A percentile compares a stretch with the other conserved stretches of the same genome.
Conservation (phyloP, 2,329 filamentous ascomycete species). For the Aspergillus flavus region DNA sequence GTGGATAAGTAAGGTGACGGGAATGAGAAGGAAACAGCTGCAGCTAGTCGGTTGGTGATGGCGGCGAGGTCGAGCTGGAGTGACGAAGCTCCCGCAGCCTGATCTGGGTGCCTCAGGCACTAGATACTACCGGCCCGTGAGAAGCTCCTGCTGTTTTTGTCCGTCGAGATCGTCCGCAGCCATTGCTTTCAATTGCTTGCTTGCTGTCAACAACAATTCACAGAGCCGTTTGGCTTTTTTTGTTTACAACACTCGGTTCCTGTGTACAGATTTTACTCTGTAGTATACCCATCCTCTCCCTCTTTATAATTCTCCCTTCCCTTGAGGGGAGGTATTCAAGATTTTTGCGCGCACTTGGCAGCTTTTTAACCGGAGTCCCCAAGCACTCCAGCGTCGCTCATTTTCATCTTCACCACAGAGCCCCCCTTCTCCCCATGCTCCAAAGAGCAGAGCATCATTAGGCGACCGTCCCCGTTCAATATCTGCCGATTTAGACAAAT, state of each 20-base stretch:
- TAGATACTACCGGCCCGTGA: slow-evolving; percentile 17
- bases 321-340: slow-evolving; percentile 36
- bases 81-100: slow-evolving; percentile 49
- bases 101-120: slow-evolving; percentile 27
- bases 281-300: slow-evolving; percentile 9
- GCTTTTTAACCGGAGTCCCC: slow-evolving; percentile 47
- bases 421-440: slow-evolving; percentile 43
- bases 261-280: slow-evolving; percentile 6
- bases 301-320: slow-evolving; percentile 22
- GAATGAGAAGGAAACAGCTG: slow-evolving; percentile 1
- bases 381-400: slow-evolving; percentile 47
- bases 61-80: slow-evolving; percentile 33
- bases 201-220: not conserved
- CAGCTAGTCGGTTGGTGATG: slow-evolving; percentile 3
- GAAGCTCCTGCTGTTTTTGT: slow-evolving; percentile 26
- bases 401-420: slow-evolving; percentile 40
- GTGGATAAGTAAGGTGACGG: not conserved
- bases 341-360: slow-evolving; percentile 49
- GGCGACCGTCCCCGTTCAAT: slow-evolving; percentile 40
- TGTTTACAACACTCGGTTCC: not conserved
- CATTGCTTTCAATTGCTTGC: slow-evolving; percentile 1
- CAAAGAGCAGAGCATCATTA: slow-evolving; percentile 35
- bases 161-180: not conserved
- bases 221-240: not conserved
- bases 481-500: slow-evolving; percentile 39